Evolutionary conservation across 257 asterid genomes (phyloP), one percentile per base, ranked within the genome.

Genomic region (Avicennia marina): DNA sequence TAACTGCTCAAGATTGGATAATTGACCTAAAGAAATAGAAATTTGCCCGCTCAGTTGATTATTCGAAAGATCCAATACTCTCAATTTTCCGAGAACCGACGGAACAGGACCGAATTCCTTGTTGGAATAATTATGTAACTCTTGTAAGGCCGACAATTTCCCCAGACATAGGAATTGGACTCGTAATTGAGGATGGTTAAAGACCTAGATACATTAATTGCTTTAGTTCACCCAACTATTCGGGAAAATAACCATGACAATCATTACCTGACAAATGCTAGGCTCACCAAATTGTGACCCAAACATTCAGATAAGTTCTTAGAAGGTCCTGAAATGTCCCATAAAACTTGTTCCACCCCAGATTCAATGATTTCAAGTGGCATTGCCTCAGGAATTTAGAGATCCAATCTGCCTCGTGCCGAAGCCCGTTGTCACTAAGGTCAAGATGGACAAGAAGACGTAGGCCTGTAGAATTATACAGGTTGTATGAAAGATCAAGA

Each of bases 331-430:
- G 63, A 57, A 11, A 57, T 41, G 11, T 57, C 53, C 63, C 53
- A 43, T 15, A 19, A 26, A 57, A 17, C 8, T 42, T 18, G 27
- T 57, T 57, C 15, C 0, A 0, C 2, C 6, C 5, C 9, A 57
- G 12, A 15, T 26, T 2, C 53, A 57, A 17, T 57, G 63, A 57
- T 57, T 27, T 41, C 29, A 52, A 52, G 16, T 29, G 58, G 7
- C 42, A 52, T 29, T 29, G 16, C 24, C 9, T 9, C 1, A 52
- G 58, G 12, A 53, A 20, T 32, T 53, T 17, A 33, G 32, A 34
- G 7, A 52, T 27, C 40, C 58, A 31, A 7, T 52, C 25, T n/a
- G 26, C 1, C 1, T n/a, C n/a, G n/a, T n/a, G n/a, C n/a, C n/a
- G n/a, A n/a, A n/a, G n/a, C n/a, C n/a, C n/a, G n/a, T n/a, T n/a